These are phyloP conservation scores for Parascedosporium putredinis DNA, from an alignment of 2,329 filamentous ascomycete species.

Conservation along the genomic window DNA sequence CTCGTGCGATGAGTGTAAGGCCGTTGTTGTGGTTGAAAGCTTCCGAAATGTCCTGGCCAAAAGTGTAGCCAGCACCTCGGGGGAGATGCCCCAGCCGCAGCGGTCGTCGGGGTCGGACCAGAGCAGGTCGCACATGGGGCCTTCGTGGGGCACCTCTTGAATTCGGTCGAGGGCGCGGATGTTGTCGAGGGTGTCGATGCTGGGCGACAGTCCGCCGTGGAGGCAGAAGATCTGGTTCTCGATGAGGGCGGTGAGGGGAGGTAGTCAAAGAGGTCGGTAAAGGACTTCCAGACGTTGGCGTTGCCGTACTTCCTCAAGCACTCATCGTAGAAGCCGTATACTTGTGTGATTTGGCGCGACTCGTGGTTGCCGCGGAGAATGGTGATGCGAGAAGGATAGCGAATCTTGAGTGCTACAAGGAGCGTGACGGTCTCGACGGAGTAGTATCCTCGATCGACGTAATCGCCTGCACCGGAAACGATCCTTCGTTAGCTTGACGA, in stretches of 20 bases:
- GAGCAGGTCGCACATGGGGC: slow-evolving; percentile 93
- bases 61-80: slow-evolving; percentile 89
- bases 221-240: slow-evolving; percentile 99
- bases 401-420: slow-evolving; percentile 92
- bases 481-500: slow-evolving; percentile 11
- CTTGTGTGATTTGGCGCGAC: slow-evolving; percentile 96
- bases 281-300: slow-evolving; percentile 98
- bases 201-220: slow-evolving; percentile 92
- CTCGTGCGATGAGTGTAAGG: slow-evolving; percentile 85
- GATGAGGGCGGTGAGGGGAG: slow-evolving; percentile 90
- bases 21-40: slow-evolving; percentile 99
- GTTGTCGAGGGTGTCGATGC: slow-evolving; percentile 90
- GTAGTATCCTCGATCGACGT: slow-evolving; percentile 98
- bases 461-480: slow-evolving; percentile 57
- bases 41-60: slow-evolving; percentile 94
- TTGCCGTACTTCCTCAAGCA: slow-evolving; percentile 98
- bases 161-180: slow-evolving; percentile 92
- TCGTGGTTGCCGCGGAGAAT: slow-evolving; percentile 99
- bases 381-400: slow-evolving; percentile 95
- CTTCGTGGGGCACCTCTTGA: slow-evolving; percentile 96
- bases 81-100: slow-evolving; percentile 92
- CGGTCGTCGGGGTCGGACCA: slow-evolving; percentile 98
- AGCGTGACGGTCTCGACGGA: slow-evolving; percentile 97
- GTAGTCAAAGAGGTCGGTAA: slow-evolving; percentile 97
- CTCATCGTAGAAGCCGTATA: slow-evolving; percentile 99